phyloP scores from a whole-genome alignment of 805 yeast genomes.

The Metschnikowia drakensbergensis region DNA sequence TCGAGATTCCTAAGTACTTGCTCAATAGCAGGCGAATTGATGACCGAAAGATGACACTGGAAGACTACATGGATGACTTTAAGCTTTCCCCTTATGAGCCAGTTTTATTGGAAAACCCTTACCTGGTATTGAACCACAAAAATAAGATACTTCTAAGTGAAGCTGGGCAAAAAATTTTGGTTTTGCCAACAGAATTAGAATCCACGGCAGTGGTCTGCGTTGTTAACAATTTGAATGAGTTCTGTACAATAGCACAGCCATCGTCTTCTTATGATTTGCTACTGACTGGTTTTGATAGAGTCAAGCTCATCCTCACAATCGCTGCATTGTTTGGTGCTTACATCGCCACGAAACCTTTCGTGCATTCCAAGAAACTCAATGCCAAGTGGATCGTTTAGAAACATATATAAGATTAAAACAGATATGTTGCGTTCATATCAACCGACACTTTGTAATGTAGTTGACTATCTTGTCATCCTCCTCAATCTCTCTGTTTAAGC shows the following conservation, averaged over 20 bases:
- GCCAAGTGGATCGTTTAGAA: slow-evolving; percentile 45
- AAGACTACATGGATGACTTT: slow-evolving; percentile 54
- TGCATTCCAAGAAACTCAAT: slow-evolving; percentile 49
- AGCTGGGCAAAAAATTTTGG: slow-evolving; percentile 21
- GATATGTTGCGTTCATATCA: too few species aligned
- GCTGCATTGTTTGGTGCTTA: slow-evolving; percentile 45
- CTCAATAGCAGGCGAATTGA: slow-evolving; percentile 68
- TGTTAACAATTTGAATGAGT: slow-evolving; percentile 58
- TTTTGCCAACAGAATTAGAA: slow-evolving; percentile 62
- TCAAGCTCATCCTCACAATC: slow-evolving; percentile 60
- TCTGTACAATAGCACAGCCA: slow-evolving; percentile 75
- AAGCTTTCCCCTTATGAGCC: slow-evolving; percentile 65
- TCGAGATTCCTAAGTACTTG: slow-evolving; percentile 65
- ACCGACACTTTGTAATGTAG: slow-evolving; percentile 2
- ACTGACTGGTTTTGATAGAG: slow-evolving; percentile 61
- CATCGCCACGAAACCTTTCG: slow-evolving; percentile 54
- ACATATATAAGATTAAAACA: neutral
- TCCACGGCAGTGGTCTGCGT: slow-evolving; percentile 73
- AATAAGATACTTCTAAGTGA: slow-evolving; percentile 23
- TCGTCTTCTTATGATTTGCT: slow-evolving; percentile 80
- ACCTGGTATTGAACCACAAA: slow-evolving; percentile 35
- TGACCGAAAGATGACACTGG: slow-evolving; percentile 47
- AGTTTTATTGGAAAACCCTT: slow-evolving; percentile 37
- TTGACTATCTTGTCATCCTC: slow-evolving; percentile 12
- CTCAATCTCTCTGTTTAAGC: slow-evolving; percentile 21